Evolutionary conservation across 2,329 filamentous ascomycete genomes (phyloP).

Genomic region (Aspergillus novofumigatus): DNA sequence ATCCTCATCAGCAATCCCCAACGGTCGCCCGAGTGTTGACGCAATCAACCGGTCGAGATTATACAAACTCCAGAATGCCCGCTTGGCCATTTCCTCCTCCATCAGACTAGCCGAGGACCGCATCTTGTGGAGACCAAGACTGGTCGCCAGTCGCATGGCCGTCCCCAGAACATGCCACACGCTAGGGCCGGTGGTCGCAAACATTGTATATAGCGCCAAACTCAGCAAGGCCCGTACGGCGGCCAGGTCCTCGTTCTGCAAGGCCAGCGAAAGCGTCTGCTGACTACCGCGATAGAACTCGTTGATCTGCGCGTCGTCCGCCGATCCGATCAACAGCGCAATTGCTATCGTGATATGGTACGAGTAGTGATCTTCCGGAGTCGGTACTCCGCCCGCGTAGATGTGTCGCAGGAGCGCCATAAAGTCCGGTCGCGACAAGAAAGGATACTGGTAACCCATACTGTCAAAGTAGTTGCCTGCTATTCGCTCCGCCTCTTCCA

Average conservation of each 20-base stretch:
- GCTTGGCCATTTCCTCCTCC: slow-evolving; percentile 39
- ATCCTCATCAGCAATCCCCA: slow-evolving; percentile 41
- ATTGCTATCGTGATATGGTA: slow-evolving; percentile 38
- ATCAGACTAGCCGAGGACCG: slow-evolving; percentile 23
- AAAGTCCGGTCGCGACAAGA: slow-evolving; percentile 33
- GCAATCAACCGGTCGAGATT: slow-evolving; percentile 42
- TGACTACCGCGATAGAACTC: slow-evolving; percentile 36
- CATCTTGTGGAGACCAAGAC: slow-evolving; percentile 35
- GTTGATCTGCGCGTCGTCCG: slow-evolving; percentile 25
- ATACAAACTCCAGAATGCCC: slow-evolving; percentile 43
- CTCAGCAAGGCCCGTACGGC: slow-evolving; percentile 35
- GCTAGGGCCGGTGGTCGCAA: slow-evolving; percentile 35
- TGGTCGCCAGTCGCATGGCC: slow-evolving; percentile 35
- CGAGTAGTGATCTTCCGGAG: slow-evolving; percentile 30
- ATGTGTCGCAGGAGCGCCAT: slow-evolving; percentile 30
- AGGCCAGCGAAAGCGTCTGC: slow-evolving; percentile 29
- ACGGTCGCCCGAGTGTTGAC: slow-evolving; percentile 36
- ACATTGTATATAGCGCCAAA: slow-evolving; percentile 36
- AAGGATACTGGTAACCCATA: slow-evolving; percentile 38
- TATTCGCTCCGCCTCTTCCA: slow-evolving; percentile 33
- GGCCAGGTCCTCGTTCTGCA: slow-evolving; percentile 37
- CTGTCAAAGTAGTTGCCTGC: slow-evolving; percentile 35
- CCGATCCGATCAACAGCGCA: slow-evolving; percentile 31
- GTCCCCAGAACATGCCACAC: slow-evolving; percentile 39
- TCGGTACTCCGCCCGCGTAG: slow-evolving; percentile 30